Conservation (phyloP, 164 flowering plant genomes). For the Aristolochia contorta region DNA sequence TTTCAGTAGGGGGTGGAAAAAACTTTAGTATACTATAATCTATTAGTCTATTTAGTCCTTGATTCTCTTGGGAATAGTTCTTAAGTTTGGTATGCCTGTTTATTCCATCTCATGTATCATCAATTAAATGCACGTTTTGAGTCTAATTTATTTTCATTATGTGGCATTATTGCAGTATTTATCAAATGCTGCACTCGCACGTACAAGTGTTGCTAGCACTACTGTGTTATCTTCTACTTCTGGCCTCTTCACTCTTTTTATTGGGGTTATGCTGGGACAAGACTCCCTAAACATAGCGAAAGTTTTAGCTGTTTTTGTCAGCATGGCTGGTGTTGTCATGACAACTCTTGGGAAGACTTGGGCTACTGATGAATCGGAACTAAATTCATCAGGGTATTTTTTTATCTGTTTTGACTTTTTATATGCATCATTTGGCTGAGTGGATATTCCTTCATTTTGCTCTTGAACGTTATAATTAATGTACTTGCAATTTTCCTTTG, state of each 20-base stretch:
- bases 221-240: conserved; percentile 95
- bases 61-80: no score
- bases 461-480: no score
- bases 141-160: conserved; percentile 1
- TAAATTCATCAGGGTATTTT: conserved; percentile 47
- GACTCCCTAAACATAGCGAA: conserved; percentile 76
- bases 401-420: conserved; percentile 5
- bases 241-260: conserved; percentile 92
- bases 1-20: no score
- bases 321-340: conserved; percentile 97
- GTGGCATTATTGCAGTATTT: conserved; percentile 50
- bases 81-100: no score
- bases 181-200: conserved; percentile 95
- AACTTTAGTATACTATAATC: no score
- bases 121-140: background rate
- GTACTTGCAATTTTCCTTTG: no score
- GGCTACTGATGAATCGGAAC: conserved; percentile 78
- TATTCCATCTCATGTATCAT: no score
- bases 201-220: conserved; percentile 97
- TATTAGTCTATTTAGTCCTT: no score
- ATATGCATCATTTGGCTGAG: background rate
- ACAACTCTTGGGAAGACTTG: conserved; percentile 97
- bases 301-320: conserved; percentile 85
- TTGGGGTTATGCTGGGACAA: conserved; percentile 80
- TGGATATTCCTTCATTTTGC: no score